Conservation (phyloP, 2,329 filamentous ascomycete species). For the Fusarium devonianum region DNA sequence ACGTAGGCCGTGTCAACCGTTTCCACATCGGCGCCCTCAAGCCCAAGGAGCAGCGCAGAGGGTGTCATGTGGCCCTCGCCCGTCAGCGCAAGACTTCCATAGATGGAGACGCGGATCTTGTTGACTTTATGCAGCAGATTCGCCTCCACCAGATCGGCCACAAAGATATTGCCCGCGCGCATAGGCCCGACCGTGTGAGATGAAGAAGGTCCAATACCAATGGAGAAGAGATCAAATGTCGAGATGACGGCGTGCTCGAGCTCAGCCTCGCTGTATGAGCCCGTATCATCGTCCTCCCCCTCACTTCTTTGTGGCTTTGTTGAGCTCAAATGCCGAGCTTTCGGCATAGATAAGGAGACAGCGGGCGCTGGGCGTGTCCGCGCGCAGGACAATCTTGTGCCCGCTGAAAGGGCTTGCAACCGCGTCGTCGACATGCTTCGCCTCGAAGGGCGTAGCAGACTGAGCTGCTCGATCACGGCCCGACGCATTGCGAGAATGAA, state of each 20-base stretch:
- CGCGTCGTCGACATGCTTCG: neutral
- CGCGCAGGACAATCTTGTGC: neutral
- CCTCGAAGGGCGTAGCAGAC: neutral
- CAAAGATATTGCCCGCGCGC: constrained; percentile 60
- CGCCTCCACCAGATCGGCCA: constrained; percentile 56
- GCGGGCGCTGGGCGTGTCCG: neutral
- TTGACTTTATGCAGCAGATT: constrained; percentile 54
- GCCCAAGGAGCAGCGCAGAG: constrained; percentile 56
- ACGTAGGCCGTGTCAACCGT: constrained; percentile 58
- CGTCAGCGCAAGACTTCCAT: constrained; percentile 59
- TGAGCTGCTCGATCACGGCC: neutral
- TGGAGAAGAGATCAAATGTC: constrained; percentile 60
- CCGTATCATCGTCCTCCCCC: constrained; percentile 43
- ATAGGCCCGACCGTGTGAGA: constrained; percentile 61
- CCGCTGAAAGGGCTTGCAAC: neutral
- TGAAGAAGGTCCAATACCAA: constrained; percentile 60
- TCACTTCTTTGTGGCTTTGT: constrained; percentile 9
- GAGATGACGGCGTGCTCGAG: constrained; percentile 61
- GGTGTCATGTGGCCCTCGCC: constrained; percentile 62
- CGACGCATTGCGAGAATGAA: neutral
- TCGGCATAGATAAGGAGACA: neutral
- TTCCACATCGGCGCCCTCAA: constrained; percentile 58
- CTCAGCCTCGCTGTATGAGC: constrained; percentile 55
- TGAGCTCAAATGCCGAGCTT: constrained; percentile 19
- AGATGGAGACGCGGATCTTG: constrained; percentile 57